Evolutionary conservation across 352 stramenopile genomes (phyloP).

Genomic region (Pythium dissotocum): DNA sequence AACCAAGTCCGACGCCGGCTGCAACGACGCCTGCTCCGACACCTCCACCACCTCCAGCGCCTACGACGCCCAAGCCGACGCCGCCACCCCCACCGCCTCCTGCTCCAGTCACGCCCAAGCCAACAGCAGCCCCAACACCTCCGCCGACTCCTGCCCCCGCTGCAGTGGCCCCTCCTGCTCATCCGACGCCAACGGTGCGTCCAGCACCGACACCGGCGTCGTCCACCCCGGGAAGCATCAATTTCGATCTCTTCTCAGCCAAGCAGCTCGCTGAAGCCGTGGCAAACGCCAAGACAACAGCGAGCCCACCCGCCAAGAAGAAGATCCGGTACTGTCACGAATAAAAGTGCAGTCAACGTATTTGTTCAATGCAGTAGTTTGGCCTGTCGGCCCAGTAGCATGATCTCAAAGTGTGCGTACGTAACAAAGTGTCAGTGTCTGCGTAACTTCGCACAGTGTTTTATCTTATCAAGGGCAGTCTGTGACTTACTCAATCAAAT

Average conservation of each 20-base stretch:
- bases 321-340: conserved; percentile 2
- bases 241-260: conserved; percentile 24
- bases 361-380: too few relatives aligned
- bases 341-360: background rate
- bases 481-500: too few relatives aligned
- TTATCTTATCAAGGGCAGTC: too few relatives aligned
- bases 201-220: conserved; percentile 19
- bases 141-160: conserved; percentile 22
- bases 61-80: background rate
- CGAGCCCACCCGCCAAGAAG: background rate
- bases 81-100: background rate
- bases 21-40: conserved; percentile 8
- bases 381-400: background rate
- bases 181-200: conserved; percentile 13
- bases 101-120: conserved; percentile 1
- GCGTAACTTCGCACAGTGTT: too few relatives aligned
- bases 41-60: background rate
- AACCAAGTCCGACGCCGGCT: conserved; percentile 1
- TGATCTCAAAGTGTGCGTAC: background rate
- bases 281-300: conserved; percentile 14
- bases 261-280: conserved; percentile 26
- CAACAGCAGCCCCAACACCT: conserved; percentile 2
- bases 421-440: too few relatives aligned
- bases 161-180: conserved; percentile 9
- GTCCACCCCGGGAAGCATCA: conserved; percentile 12